phyloP scores from a whole-genome alignment of 305 asterid species.

The Fraxinus albicans region DNA sequence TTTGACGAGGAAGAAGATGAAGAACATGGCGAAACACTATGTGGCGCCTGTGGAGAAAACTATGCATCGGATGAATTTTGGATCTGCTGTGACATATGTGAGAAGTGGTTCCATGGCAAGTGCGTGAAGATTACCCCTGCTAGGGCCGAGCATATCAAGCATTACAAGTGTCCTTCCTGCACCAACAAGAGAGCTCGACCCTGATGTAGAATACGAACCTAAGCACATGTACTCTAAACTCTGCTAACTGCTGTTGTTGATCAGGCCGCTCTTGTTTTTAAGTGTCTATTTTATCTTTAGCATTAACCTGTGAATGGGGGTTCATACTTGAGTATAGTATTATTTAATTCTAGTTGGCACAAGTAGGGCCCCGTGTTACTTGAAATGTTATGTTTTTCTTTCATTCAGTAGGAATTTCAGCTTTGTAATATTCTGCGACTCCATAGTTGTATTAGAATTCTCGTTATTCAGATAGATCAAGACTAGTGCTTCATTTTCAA shows the following conservation, averaged over 20 bases:
- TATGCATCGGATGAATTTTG: slow-evolving; percentile 44
- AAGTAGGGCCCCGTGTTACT: slow-evolving; percentile 18
- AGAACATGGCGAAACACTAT: slow-evolving; percentile 44
- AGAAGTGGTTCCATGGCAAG: slow-evolving; percentile 56
- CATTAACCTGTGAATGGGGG: slow-evolving; percentile 37
- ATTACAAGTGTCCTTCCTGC: slow-evolving; percentile 54
- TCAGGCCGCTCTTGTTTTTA: slow-evolving; percentile 25
- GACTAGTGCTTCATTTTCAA: background rate
- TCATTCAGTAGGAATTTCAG: slow-evolving; percentile 20
- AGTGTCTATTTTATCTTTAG: slow-evolving; percentile 1
- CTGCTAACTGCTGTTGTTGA: slow-evolving; percentile 1
- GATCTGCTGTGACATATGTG: slow-evolving; percentile 50
- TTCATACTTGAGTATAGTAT: slow-evolving; percentile 24
- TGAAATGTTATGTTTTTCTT: slow-evolving; percentile 12
- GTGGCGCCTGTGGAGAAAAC: slow-evolving; percentile 42
- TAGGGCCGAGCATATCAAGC: slow-evolving; percentile 48
- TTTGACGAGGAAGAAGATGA: slow-evolving; percentile 35
- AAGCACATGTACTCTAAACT: slow-evolving; percentile 18
- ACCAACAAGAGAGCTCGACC: slow-evolving; percentile 55
- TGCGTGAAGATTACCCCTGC: slow-evolving; percentile 54
- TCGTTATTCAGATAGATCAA: background rate
- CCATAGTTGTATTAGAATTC: background rate
- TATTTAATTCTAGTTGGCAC: slow-evolving; percentile 24
- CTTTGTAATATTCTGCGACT: slow-evolving; percentile 12
- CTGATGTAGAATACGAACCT: slow-evolving; percentile 14